Percentiles rank a stretch among this genome's conserved stretches.
Evolutionary conservation across 2,329 filamentous ascomycete species (phyloP).

Genomic region (Onygenales sp.): DNA sequence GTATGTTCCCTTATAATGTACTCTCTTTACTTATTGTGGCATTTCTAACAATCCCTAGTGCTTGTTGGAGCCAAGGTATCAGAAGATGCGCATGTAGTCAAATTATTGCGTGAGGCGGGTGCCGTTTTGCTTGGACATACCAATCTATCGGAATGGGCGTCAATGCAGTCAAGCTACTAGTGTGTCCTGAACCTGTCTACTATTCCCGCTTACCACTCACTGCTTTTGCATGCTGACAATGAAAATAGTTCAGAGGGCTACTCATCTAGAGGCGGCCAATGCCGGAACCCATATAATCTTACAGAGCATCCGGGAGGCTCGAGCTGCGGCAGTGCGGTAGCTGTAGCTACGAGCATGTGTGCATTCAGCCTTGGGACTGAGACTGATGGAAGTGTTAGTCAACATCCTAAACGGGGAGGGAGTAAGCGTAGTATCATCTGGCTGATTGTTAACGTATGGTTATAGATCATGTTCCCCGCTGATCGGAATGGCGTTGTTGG

Average conservation of each 20-base stretch:
- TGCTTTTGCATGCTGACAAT: no score
- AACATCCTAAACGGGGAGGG: background rate
- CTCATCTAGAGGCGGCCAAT: conserved; percentile 55
- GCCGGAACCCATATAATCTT: conserved; percentile 58
- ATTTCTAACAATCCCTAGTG: background rate
- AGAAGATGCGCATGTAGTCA: conserved; percentile 56
- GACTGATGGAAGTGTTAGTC: conserved; percentile 55
- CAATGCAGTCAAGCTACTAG: conserved; percentile 59
- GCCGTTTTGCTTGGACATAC: conserved; percentile 64
- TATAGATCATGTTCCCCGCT: conserved; percentile 57
- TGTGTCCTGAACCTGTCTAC: conserved; percentile 23
- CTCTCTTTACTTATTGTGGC: no score
- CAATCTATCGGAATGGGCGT: conserved; percentile 63
- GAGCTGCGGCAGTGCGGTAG: conserved; percentile 56
- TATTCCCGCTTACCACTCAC: background rate
- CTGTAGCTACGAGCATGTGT: conserved; percentile 54
- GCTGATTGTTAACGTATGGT: background rate
- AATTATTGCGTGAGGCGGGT: conserved; percentile 53
- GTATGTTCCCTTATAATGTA: conserved; percentile 30
- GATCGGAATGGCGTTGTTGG: conserved; percentile 61
- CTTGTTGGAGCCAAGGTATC: conserved; percentile 53
- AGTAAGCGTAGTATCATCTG: background rate
- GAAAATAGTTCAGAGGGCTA: conserved; percentile 45
- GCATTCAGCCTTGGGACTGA: conserved; percentile 63
- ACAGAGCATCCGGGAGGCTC: conserved; percentile 60